Evolutionary conservation across 106 monocot species (phyloP).

Genomic region (Acanthochlamys bracteata): DNA sequence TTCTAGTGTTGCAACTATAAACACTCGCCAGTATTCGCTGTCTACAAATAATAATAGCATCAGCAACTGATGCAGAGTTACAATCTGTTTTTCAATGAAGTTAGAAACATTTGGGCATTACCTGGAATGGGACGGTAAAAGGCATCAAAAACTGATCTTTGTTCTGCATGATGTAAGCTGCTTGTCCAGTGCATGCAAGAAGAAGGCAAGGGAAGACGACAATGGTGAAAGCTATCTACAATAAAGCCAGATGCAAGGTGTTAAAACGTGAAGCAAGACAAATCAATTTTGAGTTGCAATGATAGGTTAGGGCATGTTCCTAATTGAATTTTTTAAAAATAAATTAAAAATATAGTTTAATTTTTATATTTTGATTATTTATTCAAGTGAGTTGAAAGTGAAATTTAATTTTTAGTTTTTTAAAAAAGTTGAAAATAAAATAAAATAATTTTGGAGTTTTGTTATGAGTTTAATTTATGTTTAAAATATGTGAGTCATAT

Average conservation of each 20-base stretch:
- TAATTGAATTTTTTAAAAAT: no score
- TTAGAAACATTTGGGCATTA: slow-evolving; percentile 4
- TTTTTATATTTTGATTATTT: no score
- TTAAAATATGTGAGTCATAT: no score
- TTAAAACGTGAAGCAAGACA: background rate
- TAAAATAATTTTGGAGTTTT: no score
- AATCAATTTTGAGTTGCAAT: no score
- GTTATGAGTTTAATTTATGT: no score
- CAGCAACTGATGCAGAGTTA: background rate
- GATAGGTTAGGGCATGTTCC: no score
- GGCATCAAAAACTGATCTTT: slow-evolving; percentile 48
- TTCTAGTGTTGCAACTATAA: slow-evolving; percentile 68
- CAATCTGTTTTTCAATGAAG: background rate
- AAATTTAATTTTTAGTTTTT: no score
- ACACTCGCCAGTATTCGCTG: slow-evolving; percentile 68
- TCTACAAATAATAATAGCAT: slow-evolving; percentile 26
- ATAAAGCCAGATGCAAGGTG: background rate
- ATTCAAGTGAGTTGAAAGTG: no score
- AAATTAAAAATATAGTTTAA: no score
- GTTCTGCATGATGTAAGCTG: slow-evolving; percentile 67
- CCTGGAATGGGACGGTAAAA: slow-evolving; percentile 94
- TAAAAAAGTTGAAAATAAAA: no score
- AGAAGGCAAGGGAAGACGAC: slow-evolving; percentile 85
- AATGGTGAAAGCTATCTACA: slow-evolving; percentile 70
- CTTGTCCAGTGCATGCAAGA: slow-evolving; percentile 77